Base-by-base conservation (phyloP, 495 filamentous ascomycete species). In the Poronia punctata region DNA sequence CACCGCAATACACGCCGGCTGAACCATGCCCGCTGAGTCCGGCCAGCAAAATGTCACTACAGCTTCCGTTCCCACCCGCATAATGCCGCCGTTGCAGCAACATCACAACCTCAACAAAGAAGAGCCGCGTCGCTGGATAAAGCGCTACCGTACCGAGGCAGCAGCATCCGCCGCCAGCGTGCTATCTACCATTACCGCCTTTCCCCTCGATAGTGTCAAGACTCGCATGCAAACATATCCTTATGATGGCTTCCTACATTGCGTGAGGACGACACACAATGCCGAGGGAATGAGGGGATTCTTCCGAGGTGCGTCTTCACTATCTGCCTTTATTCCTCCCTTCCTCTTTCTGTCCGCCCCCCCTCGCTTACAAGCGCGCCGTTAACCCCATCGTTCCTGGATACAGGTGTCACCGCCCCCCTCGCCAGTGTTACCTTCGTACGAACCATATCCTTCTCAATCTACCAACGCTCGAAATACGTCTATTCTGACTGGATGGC, bases 401-500 rank as follows among this genome's bases (percentile, higher is more conserved):
- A 21, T 30, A 33, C 49, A 89, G 85, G 85, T 51, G 78, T 81
- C 46, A 74, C 82, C 24, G 84, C 86, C 34, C 89, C 89, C 22
- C 70, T 96, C 56, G 78, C 78, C 14, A 92, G 85, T 67, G 84
- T 96, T 35, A 95, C 89, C 7, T 72, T 86, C 34, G 88, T 95
- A 39, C 80, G 89, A 24, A 92, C 90, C 14, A 74, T 94, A 35
- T 92, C 86, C n/a, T 95, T 96, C 57, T 89, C 86, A 23, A 83
- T 90, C 39, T 96, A 96, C 66, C 86, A 88, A 60, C 74, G 72
- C 25, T 82, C 85, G 26, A 95, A 95, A 64, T 78, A 86, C 59
- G 62, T 66, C 8, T 82, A 89, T 51, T 80, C 84, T 40, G 68
- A 71, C 48, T 80, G 72, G 72, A 71, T 85, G 53, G 72, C 75